These are phyloP conservation scores for Globisporangium nodosum DNA, from an alignment of 352 stramenopile species.

Conservation along the genomic window DNA sequence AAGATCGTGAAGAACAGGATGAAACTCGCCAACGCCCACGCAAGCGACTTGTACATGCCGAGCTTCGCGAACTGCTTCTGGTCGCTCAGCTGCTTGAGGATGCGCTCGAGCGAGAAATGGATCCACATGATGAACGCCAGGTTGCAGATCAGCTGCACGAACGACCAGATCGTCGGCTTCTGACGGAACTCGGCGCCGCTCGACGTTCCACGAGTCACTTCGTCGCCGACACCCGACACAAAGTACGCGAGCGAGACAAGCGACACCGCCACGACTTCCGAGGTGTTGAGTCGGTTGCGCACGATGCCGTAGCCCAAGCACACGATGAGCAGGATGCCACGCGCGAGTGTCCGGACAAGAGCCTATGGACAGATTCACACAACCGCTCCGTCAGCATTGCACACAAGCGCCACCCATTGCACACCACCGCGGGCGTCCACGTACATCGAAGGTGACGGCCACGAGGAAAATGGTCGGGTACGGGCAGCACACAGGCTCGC, in stretches of 20 bases:
- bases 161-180: slow-evolving; percentile 78
- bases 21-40: slow-evolving; percentile 75
- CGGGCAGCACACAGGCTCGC: slow-evolving; percentile 84
- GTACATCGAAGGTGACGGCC: slow-evolving; percentile 77
- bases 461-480: slow-evolving; percentile 83
- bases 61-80: slow-evolving; percentile 90
- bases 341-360: slow-evolving; percentile 77
- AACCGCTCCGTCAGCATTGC: not conserved
- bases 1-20: slow-evolving; percentile 87
- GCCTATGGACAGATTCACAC: slow-evolving; percentile 38
- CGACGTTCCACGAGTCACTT: slow-evolving; percentile 73
- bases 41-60: slow-evolving; percentile 83
- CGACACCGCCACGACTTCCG: slow-evolving; percentile 51
- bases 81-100: slow-evolving; percentile 71
- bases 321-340: slow-evolving; percentile 80
- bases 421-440: slow-evolving; percentile 16
- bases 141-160: slow-evolving; percentile 84
- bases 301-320: slow-evolving; percentile 91
- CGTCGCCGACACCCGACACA: slow-evolving; percentile 61
- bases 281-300: slow-evolving; percentile 38
- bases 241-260: slow-evolving; percentile 76
- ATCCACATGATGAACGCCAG: slow-evolving; percentile 90
- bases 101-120: slow-evolving; percentile 81
- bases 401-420: not conserved
- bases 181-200: slow-evolving; percentile 74